Percentiles rank a stretch among this genome's conserved stretches.
These are phyloP conservation scores for Pseudocohnilembus persalinus DNA, from an alignment of 169 alveolate genomes.

Conservation along the genomic window DNA sequence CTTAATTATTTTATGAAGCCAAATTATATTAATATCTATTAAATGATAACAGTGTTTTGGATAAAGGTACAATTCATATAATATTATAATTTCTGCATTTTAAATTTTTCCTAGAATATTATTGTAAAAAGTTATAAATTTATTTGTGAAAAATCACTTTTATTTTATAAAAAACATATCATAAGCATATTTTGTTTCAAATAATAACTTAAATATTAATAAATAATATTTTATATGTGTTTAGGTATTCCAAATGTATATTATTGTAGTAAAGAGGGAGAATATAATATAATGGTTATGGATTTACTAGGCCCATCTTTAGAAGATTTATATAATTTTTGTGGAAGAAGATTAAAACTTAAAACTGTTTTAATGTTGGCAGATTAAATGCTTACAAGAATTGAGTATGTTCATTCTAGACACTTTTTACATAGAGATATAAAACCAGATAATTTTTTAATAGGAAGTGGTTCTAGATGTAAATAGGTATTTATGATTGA, in stretches of 20 bases:
- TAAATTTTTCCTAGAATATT: background rate
- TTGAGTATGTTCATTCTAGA: constrained; percentile 72
- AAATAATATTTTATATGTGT: background rate
- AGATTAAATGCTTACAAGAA: constrained; percentile 69
- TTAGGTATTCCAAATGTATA: constrained; percentile 37
- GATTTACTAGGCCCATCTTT: constrained; percentile 77
- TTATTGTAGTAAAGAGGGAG: constrained; percentile 65
- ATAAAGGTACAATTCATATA: constrained; percentile 25
- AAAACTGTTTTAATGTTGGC: constrained; percentile 66
- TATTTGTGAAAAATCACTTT: background rate
- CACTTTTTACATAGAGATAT: constrained; percentile 84
- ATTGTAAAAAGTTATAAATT: background rate
- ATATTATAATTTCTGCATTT: background rate
- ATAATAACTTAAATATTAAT: background rate
- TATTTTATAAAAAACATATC: too few relatives aligned
- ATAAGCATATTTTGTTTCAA: background rate
- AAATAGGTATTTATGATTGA: constrained; percentile 74
- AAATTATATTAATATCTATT: constrained; percentile 37
- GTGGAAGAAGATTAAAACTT: constrained; percentile 55
- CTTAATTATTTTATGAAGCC: constrained; percentile 68
- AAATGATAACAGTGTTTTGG: constrained; percentile 31
- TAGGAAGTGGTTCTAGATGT: constrained; percentile 69
- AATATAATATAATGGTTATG: constrained; percentile 77
- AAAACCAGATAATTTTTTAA: constrained; percentile 85
- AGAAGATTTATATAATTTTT: constrained; percentile 63